phyloP scores from a whole-genome alignment of 1,284 basidiomycete species.

The Boletus sp. region DNA sequence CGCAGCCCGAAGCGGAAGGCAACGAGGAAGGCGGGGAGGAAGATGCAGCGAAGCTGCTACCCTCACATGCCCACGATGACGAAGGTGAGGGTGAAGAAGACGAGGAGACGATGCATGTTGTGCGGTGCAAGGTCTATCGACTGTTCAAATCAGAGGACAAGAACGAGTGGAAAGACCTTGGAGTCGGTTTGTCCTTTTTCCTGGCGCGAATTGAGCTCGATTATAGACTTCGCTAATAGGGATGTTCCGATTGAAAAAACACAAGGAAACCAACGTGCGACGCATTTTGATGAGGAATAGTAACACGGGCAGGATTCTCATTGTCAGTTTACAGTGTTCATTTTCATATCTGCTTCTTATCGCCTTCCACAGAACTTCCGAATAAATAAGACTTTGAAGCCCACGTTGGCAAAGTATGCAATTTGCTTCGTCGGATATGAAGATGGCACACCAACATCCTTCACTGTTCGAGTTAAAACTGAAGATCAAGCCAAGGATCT shows the following conservation, averaged over 20 bases:
- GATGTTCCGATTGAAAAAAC: slow-evolving; percentile 64
- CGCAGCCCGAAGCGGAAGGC: slow-evolving; percentile 33
- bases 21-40: slow-evolving; percentile 36
- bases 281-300: slow-evolving; percentile 66
- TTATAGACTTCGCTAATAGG: slow-evolving; percentile 38
- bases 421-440: slow-evolving; percentile 71
- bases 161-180: slow-evolving; percentile 56
- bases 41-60: slow-evolving; percentile 32
- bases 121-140: slow-evolving; percentile 62
- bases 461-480: slow-evolving; percentile 60
- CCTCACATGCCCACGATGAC: slow-evolving; percentile 50
- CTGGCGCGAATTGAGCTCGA: neutral
- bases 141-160: slow-evolving; percentile 54
- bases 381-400: slow-evolving; percentile 52
- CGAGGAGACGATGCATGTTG: slow-evolving; percentile 65
- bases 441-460: slow-evolving; percentile 53
- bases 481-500: slow-evolving; percentile 57
- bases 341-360: slow-evolving; percentile 4
- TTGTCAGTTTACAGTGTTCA: slow-evolving; percentile 45
- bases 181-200: slow-evolving; percentile 45
- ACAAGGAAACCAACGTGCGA: slow-evolving; percentile 53
- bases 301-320: slow-evolving; percentile 64
- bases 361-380: slow-evolving; percentile 56
- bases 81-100: slow-evolving; percentile 82
- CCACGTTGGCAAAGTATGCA: slow-evolving; percentile 46